A percentile compares a stretch with the other conserved stretches of the same genome.
Conservation (phyloP, 371 early-diverging fungal species). For the Mortierella sp. region DNA sequence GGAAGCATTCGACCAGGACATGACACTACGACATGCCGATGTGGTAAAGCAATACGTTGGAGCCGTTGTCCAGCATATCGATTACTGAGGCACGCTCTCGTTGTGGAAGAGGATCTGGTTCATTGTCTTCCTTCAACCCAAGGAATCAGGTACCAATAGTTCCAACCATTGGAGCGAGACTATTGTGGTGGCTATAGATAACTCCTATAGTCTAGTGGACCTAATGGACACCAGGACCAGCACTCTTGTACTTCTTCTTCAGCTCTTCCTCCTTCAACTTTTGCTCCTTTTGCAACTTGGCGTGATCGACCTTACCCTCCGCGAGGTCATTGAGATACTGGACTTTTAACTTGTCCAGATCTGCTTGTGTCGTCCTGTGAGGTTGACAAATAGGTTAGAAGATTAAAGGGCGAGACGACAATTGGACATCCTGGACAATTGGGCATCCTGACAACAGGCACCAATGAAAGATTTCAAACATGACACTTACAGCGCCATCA, state of each 20-base stretch:
- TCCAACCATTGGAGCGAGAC: too few relatives aligned
- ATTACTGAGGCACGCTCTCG: slow-evolving; percentile 1
- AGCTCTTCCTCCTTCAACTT: slow-evolving; percentile 41
- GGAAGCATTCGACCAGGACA: slow-evolving; percentile 54
- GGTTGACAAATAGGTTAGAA: neutral
- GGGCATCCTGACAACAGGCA: slow-evolving; percentile 4
- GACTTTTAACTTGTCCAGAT: slow-evolving; percentile 67
- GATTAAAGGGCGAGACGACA: slow-evolving; percentile 3
- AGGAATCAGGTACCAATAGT: too few relatives aligned
- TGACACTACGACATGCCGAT: slow-evolving; percentile 48
- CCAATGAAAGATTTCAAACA: neutral
- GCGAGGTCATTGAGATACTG: slow-evolving; percentile 52
- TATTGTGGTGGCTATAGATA: too few relatives aligned
- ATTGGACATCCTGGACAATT: neutral
- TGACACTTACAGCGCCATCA: slow-evolving; percentile 65
- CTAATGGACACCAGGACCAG: slow-evolving; percentile 40
- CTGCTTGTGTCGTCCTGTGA: slow-evolving; percentile 64
- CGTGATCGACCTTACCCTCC: slow-evolving; percentile 51
- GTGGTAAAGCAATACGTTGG: slow-evolving; percentile 52
- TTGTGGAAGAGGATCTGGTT: neutral
- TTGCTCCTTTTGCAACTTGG: slow-evolving; percentile 39
- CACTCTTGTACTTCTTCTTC: slow-evolving; percentile 41
- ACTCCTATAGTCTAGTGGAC: too few relatives aligned
- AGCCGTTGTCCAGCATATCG: slow-evolving; percentile 37
- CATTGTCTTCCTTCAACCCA: too few relatives aligned